Evolutionary conservation across 768 basidiomycete species (phyloP), one percentile per base, ranked within the genome.

Genomic region (Trametes coccinea): DNA sequence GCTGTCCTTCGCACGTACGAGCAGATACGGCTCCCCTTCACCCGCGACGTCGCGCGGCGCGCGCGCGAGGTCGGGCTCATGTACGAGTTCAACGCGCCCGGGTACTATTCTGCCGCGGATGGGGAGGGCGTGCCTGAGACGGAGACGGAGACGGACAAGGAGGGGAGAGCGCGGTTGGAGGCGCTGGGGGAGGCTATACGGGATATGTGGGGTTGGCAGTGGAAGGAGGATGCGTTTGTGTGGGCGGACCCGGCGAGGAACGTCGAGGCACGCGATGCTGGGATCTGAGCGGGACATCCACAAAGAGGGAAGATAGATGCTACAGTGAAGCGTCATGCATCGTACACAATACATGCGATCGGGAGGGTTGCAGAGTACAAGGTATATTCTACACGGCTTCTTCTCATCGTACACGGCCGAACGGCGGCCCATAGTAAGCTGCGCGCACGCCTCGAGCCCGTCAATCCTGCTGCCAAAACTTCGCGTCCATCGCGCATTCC

Each of bases 401-500:
- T 37, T 5, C 6, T 37, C 34, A 37, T 5, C 6, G 34, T 37
- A 11, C 11, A 37, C 34, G 34, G 34, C 34, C 34, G 11, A 5
- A 11, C 34, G 11, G 34, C 6, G 9, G 41, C 14, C 14, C 41
- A 43, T 13, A 22, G 22, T 22, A 22, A 22, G 22, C 22, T 22
- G 22, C 22, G 22, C 22, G 22, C 22, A 22, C 22, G 22, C 22
- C 22, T 22, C 22, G 22, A 22, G 22, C 22, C 22, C 22, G 22
- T n/a, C 14, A 16, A 22, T 65, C 53, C 39, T 65, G 50, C 27
- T 62, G 16, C 70, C 69, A 71, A 43, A 71, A 69, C 41, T 61
- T 59, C 46, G 69, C 65, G 48, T 71, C 69, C 48, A 68, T 39
- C 0, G 66, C 69, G 67, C 80, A 82, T 62, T 74, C 72, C 46